Percentiles rank a stretch among this genome's conserved stretches.
These are phyloP conservation scores for Apiospora sp. DNA, from an alignment of 2,329 filamentous ascomycete species.

Conservation along the genomic window DNA sequence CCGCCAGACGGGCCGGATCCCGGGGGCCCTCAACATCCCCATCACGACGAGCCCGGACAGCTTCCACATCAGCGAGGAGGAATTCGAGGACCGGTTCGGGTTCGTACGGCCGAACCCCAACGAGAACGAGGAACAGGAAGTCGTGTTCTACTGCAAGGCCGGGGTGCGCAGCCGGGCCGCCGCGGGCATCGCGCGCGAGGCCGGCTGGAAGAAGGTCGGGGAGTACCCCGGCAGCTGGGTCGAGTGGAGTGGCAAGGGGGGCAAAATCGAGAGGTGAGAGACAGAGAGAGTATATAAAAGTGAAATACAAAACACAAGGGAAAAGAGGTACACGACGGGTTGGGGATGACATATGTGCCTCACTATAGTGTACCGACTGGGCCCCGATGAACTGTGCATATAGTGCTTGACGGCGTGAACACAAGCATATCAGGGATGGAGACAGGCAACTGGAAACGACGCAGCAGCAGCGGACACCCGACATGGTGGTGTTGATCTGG, in stretches of 20 bases:
- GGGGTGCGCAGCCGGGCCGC: constrained; percentile 84
- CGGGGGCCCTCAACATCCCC: constrained; percentile 83
- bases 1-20: constrained; percentile 73
- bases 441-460: background rate
- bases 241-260: constrained; percentile 82
- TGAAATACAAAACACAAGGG: background rate
- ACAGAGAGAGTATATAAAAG: too few relatives aligned
- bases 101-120: constrained; percentile 67
- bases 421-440: background rate
- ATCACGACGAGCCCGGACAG: constrained; percentile 79
- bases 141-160: constrained; percentile 94
- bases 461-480: background rate
- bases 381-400: background rate
- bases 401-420: background rate
- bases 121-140: constrained; percentile 48
- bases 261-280: constrained; percentile 60
- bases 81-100: constrained; percentile 85
- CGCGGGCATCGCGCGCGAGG: constrained; percentile 77
- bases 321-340: background rate
- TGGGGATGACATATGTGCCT: background rate
- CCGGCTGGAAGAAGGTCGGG: constrained; percentile 75
- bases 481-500: background rate
- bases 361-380: background rate
- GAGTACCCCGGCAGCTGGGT: constrained; percentile 81
- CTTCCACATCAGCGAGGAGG: constrained; percentile 76